Evolutionary conservation across 2,329 filamentous ascomycete genomes (phyloP).

Genomic region (Leptoxyphium fumago): DNA sequence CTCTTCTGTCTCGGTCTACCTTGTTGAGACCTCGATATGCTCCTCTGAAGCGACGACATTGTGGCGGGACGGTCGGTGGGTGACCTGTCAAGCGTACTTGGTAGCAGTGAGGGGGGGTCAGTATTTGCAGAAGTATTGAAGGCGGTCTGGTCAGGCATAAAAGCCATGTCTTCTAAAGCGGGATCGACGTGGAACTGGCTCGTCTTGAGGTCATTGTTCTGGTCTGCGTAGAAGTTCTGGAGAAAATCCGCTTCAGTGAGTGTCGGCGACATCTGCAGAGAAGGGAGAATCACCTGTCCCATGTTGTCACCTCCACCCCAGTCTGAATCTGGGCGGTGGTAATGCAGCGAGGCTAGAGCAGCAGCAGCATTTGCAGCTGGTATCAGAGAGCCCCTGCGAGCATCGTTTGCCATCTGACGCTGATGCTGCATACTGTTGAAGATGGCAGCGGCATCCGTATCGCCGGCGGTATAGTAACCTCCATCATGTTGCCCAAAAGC

Average conservation of each 20-base stretch:
- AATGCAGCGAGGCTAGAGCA: constrained; percentile 71
- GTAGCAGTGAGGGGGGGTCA: constrained; percentile 52
- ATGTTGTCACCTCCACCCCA: constrained; percentile 48
- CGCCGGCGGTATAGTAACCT: constrained; percentile 30
- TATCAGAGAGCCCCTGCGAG: constrained; percentile 46
- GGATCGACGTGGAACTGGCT: constrained; percentile 19
- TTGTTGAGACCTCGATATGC: constrained; percentile 41
- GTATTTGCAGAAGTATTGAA: constrained; percentile 40
- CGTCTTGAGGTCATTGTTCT: constrained; percentile 21
- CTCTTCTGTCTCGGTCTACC: constrained; percentile 73
- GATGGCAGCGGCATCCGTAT: constrained; percentile 40
- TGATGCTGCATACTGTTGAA: constrained; percentile 45
- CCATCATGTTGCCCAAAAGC: constrained; percentile 27
- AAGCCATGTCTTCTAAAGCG: constrained; percentile 56
- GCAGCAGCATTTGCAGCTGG: constrained; percentile 67
- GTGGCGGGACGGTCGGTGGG: constrained; percentile 80
- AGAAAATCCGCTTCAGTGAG: constrained; percentile 22
- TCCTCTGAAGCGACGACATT: constrained; percentile 65
- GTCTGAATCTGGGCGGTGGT: constrained; percentile 59
- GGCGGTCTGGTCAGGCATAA: constrained; percentile 25
- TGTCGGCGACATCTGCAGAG: constrained; percentile 19
- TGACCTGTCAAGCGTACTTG: constrained; percentile 67
- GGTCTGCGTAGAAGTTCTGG: constrained; percentile 27
- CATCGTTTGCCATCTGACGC: constrained; percentile 55
- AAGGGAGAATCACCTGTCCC: constrained; percentile 21